Conservation (phyloP, 2,329 filamentous ascomycete genomes). For the Colletotrichum chrysophilum region DNA sequence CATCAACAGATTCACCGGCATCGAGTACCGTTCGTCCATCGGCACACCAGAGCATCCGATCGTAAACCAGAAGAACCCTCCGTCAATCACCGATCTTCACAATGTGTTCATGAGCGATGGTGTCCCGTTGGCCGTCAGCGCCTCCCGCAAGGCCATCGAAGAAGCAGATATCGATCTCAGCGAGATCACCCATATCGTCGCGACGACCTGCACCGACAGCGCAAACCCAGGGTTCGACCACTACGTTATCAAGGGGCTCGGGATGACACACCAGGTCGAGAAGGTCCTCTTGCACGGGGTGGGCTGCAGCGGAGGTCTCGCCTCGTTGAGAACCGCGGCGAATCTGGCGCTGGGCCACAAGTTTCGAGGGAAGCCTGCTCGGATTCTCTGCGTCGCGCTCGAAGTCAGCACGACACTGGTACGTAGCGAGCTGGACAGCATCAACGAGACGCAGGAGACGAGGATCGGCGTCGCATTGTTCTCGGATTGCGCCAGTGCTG, state of each 20-base stretch:
- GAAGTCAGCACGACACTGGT: conserved; percentile 67
- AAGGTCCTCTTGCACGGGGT: conserved; percentile 71
- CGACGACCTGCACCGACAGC: conserved; percentile 72
- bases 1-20: conserved; percentile 70
- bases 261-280: conserved; percentile 62
- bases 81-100: conserved; percentile 62
- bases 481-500: conserved; percentile 72
- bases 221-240: conserved; percentile 74
- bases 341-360: conserved; percentile 69
- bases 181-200: conserved; percentile 70
- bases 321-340: conserved; percentile 66
- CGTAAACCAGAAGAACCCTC: conserved; percentile 60
- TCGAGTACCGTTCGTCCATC: conserved; percentile 67
- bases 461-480: conserved; percentile 72
- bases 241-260: conserved; percentile 64
- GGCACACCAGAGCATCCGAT: conserved; percentile 65
- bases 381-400: conserved; percentile 69
- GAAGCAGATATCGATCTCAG: conserved; percentile 56
- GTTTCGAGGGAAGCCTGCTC: conserved; percentile 62
- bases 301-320: conserved; percentile 69
- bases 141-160: conserved; percentile 58
- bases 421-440: conserved; percentile 69
- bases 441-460: conserved; percentile 62
- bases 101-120: conserved; percentile 61
- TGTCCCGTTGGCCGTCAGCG: conserved; percentile 60